phyloP scores from a whole-genome alignment of 192 early-diverging fungal species.

The Dissophora globulifera region DNA sequence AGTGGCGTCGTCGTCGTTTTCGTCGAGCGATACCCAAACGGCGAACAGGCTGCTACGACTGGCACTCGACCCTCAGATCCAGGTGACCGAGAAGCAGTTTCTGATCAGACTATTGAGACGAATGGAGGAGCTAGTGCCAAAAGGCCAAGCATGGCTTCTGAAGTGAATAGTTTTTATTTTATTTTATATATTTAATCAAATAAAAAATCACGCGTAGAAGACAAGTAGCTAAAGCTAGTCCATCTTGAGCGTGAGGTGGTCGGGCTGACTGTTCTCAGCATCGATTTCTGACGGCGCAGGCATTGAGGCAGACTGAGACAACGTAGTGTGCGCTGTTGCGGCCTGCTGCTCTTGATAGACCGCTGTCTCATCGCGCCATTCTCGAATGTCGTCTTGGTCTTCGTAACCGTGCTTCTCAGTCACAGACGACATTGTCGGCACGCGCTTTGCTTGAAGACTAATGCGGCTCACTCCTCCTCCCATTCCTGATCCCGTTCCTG shows the following conservation, averaged over 20 bases:
- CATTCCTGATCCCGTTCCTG: not conserved
- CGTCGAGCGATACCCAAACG: constrained; percentile 17
- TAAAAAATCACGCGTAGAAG: too few relatives aligned
- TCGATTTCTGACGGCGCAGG: not conserved
- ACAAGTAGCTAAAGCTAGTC: constrained; percentile 9
- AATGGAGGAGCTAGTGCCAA: constrained; percentile 32
- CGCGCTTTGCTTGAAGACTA: not conserved
- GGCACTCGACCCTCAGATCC: constrained; percentile 20
- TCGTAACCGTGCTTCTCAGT: constrained; percentile 10
- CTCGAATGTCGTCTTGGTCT: not conserved
- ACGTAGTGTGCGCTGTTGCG: not conserved
- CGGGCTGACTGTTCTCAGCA: not conserved
- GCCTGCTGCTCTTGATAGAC: not conserved
- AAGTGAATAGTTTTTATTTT: constrained; percentile 6
- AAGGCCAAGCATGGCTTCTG: constrained; percentile 24
- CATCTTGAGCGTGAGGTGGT: constrained; percentile 21
- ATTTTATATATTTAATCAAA: too few relatives aligned
- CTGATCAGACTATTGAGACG: constrained; percentile 27
- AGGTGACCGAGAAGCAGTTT: constrained; percentile 13
- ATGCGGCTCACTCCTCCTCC: not conserved
- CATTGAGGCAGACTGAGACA: not conserved
- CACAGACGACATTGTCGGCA: constrained; percentile 18
- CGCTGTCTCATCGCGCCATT: not conserved
- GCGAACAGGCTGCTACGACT: constrained; percentile 21
- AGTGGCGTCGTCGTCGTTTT: too few relatives aligned